Evolutionary conservation across 306 rosid species (phyloP).

Genomic region (Lathyrus oleraceus): DNA sequence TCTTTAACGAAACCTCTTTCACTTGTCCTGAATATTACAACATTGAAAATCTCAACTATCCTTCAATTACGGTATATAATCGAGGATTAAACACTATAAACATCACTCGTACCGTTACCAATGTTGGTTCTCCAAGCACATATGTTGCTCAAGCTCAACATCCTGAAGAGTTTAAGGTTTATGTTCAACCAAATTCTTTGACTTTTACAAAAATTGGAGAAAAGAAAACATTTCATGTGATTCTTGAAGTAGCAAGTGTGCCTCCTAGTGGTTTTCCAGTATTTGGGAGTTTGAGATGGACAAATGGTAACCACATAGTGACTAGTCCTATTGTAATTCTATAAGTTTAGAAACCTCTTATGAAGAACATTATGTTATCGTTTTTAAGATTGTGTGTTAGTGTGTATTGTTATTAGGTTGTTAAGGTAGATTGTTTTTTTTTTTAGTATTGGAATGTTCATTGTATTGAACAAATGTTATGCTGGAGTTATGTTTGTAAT

Average conservation of each 20-base stretch:
- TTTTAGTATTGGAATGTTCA: not conserved
- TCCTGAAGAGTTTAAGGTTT: slow-evolving; percentile 40
- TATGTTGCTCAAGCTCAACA: slow-evolving; percentile 42
- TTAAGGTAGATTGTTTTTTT: not conserved
- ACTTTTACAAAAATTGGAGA: slow-evolving; percentile 46
- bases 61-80: slow-evolving; percentile 51
- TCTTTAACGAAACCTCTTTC: slow-evolving; percentile 23
- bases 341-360: not conserved
- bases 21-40: slow-evolving; percentile 45
- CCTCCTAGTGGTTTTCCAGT: slow-evolving; percentile 31
- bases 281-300: slow-evolving; percentile 45
- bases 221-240: slow-evolving; percentile 51
- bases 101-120: slow-evolving; percentile 52
- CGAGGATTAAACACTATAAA: slow-evolving; percentile 31
- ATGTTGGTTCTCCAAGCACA: slow-evolving; percentile 59
- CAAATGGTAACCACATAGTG: slow-evolving; percentile 52
- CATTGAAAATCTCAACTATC: slow-evolving; percentile 56
- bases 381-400: not conserved
- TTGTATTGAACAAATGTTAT: not conserved
- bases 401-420: not conserved
- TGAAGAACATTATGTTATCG: not conserved
- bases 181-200: slow-evolving; percentile 47
- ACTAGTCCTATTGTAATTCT: slow-evolving; percentile 52
- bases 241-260: slow-evolving; percentile 23
- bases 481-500: not conserved